Evolutionary conservation across 768 basidiomycete genomes (phyloP).

Genomic region (Leccinum ochraceum): DNA sequence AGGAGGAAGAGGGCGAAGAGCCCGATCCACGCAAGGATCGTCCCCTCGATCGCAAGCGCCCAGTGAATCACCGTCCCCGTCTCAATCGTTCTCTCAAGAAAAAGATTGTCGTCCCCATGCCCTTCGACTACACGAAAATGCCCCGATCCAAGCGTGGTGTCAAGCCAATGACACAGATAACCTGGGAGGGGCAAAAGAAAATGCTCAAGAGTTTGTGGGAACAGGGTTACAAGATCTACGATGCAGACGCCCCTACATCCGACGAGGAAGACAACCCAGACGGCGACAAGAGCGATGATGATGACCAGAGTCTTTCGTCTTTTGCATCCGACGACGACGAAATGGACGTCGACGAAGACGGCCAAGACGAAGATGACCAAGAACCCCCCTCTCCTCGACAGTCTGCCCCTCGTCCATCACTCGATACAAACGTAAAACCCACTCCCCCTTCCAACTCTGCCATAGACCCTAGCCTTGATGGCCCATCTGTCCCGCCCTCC

Average conservation of each 20-base stretch:
- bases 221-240: conserved; percentile 18
- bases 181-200: neutral
- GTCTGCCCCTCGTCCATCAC: conserved; percentile 20
- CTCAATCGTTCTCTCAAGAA: conserved; percentile 1
- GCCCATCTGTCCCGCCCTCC: conserved; percentile 22
- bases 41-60: conserved; percentile 8
- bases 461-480: conserved; percentile 24
- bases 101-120: conserved; percentile 17
- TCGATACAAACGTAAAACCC: conserved; percentile 16
- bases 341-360: conserved; percentile 35
- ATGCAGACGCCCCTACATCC: conserved; percentile 20
- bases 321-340: conserved; percentile 14
- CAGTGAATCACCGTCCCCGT: neutral
- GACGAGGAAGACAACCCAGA: conserved; percentile 22
- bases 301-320: conserved; percentile 9
- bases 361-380: conserved; percentile 18
- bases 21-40: conserved; percentile 24
- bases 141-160: conserved; percentile 23
- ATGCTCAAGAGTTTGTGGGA: conserved; percentile 19
- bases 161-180: neutral
- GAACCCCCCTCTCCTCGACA: conserved; percentile 27
- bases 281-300: conserved; percentile 8
- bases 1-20: conserved; percentile 60
- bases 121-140: conserved; percentile 18
- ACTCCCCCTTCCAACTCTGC: conserved; percentile 13